A percentile compares a stretch with the other conserved stretches of the same genome.
phyloP scores from a whole-genome alignment of 2,329 filamentous ascomycete species.

The Colletotrichum destructivum region DNA sequence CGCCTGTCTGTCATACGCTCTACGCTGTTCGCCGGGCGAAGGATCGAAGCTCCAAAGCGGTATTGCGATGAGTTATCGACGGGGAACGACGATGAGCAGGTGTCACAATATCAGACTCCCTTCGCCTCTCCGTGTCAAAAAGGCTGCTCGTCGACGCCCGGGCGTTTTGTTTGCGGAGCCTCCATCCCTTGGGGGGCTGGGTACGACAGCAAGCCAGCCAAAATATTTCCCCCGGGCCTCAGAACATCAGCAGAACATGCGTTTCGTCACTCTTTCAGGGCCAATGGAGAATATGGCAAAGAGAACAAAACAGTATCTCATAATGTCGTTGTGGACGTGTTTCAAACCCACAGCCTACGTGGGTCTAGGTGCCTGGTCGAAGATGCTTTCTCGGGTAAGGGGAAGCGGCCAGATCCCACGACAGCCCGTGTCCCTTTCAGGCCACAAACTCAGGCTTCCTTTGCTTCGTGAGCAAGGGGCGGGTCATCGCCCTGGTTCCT shows the following conservation, averaged over 20 bases:
- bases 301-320: background rate
- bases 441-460: background rate
- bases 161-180: conserved; percentile 1
- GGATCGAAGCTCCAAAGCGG: background rate
- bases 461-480: background rate
- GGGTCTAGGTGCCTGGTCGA: no score
- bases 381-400: background rate
- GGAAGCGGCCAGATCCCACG: background rate
- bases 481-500: background rate
- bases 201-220: background rate
- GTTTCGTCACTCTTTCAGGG: background rate
- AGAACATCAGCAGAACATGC: background rate
- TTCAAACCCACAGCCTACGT: background rate
- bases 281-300: no score
- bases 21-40: background rate
- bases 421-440: background rate
- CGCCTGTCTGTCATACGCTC: no score
- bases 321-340: background rate
- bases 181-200: background rate
- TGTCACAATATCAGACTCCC: background rate
- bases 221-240: no score
- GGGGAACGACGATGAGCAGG: background rate
- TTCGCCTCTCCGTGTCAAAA: background rate
- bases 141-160: background rate
- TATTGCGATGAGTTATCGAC: background rate